These are phyloP conservation scores for Boletus edulis DNA, from an alignment of 768 basidiomycete species.

Conservation along the genomic window DNA sequence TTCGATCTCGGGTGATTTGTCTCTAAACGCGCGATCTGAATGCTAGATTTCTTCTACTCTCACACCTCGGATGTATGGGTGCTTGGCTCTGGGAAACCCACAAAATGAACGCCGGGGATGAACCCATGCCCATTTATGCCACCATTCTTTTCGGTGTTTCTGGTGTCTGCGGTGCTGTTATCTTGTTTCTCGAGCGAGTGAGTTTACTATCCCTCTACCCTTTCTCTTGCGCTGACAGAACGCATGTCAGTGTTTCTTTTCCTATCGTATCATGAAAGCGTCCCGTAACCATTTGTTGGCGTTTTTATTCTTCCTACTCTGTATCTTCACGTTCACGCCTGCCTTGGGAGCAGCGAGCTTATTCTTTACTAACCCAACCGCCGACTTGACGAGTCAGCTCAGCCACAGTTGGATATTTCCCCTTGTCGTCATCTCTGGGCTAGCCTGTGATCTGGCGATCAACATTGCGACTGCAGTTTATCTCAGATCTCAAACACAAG, in stretches of 20 bases:
- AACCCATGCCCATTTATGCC: constrained; percentile 10
- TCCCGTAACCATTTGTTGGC: constrained; percentile 15
- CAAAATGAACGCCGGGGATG: not conserved
- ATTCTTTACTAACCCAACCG: constrained; percentile 12
- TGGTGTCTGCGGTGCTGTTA: constrained; percentile 7
- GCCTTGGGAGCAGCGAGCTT: constrained; percentile 18
- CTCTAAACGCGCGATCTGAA: constrained; percentile 5
- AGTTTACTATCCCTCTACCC: not conserved
- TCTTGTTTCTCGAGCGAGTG: constrained; percentile 18
- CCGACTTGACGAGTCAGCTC: constrained; percentile 9
- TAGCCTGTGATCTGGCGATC: constrained; percentile 17
- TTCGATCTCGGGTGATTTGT: not conserved
- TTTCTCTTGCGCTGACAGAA: not conserved
- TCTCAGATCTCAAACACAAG: constrained; percentile 5
- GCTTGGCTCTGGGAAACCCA: constrained; percentile 21
- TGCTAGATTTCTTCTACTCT: constrained; percentile 13
- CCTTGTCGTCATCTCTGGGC: constrained; percentile 14
- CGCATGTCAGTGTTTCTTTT: constrained; percentile 18
- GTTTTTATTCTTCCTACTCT: constrained; percentile 11
- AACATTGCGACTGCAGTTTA: constrained; percentile 5
- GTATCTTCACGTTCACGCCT: constrained; percentile 21
- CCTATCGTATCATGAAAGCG: constrained; percentile 12
- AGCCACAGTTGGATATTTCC: constrained; percentile 16
- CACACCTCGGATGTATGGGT: constrained; percentile 15
- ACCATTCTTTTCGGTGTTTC: constrained; percentile 19